A percentile compares a stretch with the other conserved stretches of the same genome.
Conservation (phyloP, 768 basidiomycete species). For the Rhizopogon roseolus region DNA sequence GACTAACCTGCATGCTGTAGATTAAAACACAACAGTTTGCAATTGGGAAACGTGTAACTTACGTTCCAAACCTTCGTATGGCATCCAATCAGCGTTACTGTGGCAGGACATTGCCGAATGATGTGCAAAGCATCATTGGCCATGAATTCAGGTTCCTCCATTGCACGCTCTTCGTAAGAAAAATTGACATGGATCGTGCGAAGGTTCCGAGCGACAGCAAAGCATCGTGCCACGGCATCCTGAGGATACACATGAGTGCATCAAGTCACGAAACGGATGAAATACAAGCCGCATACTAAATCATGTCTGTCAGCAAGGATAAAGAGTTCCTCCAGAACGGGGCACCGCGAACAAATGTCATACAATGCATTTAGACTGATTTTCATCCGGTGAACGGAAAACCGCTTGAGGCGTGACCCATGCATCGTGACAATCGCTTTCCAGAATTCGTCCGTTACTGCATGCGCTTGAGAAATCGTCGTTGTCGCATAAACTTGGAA, state of each 20-base stretch:
- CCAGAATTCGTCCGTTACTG: slow-evolving; percentile 47
- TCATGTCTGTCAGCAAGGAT: slow-evolving; percentile 44
- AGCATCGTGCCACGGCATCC: slow-evolving; percentile 20
- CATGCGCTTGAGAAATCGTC: slow-evolving; percentile 29
- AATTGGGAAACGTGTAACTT: slow-evolving; percentile 7
- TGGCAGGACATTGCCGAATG: slow-evolving; percentile 43
- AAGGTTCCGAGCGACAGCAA: slow-evolving; percentile 43
- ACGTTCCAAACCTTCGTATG: slow-evolving; percentile 73
- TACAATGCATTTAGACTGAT: slow-evolving; percentile 46
- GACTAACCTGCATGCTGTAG: slow-evolving; percentile 37
- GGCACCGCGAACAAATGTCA: slow-evolving; percentile 51
- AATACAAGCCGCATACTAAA: slow-evolving; percentile 33
- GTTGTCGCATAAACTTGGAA: slow-evolving; percentile 62
- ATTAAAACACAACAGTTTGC: slow-evolving; percentile 1
- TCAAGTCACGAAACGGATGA: not conserved
- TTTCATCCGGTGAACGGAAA: slow-evolving; percentile 63
- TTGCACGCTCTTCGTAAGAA: slow-evolving; percentile 21
- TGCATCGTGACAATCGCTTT: slow-evolving; percentile 44
- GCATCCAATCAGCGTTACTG: slow-evolving; percentile 59
- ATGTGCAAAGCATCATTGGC: slow-evolving; percentile 39
- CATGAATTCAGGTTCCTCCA: slow-evolving; percentile 11
- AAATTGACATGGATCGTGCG: slow-evolving; percentile 60
- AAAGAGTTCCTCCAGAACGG: slow-evolving; percentile 57
- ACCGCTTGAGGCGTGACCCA: slow-evolving; percentile 42
- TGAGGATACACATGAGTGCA: not conserved